Evolutionary conservation across 2,329 filamentous ascomycete species (phyloP), one percentile per base, ranked within the genome.

Genomic region (Xylaria arbuscula): DNA sequence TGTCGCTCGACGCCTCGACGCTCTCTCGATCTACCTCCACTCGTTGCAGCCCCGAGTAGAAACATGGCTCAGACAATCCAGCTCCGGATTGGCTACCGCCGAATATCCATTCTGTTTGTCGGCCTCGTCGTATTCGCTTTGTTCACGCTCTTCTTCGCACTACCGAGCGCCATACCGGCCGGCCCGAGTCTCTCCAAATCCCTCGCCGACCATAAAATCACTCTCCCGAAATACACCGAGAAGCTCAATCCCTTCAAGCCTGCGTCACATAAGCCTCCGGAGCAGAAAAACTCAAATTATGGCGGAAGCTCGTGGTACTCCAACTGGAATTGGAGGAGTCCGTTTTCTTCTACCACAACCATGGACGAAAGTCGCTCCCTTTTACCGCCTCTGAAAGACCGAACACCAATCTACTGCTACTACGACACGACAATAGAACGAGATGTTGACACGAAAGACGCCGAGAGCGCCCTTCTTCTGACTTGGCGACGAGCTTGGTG

Each of bases 401-500:
- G 95, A 24, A 89, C 91, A 28, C 86, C 89, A 0, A 90, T 98
- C 63, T 98, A 97, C 81, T 97, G 94, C 71, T 98, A 95, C 80
- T 97, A 97, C 78, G 93, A 97, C 76, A 83, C 88, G 11, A 88
- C 87, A 4, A 79, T 84, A 19, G 81, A 86, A 69, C 90, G 90
- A 79, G 87, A 91, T 38, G 84, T 87, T 57, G 86, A 87, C 19
- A 86, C 88, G 59, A 88, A 88, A 73, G 87, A 92, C 68, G 92
- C 93, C 3, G 93, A 98, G 78, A 91, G 91, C 76, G 87, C 90
- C 67, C 82, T 98, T 67, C 85, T 98, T 57, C 83, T 97, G 66
- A 91, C 92, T 62, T 98, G 96, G 96, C 88, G 94, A 68, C 88
- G 93, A 54, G 94, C 95, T 2, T 98, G 95, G 94, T 98, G 93